Conservation (phyloP, 2,329 filamentous ascomycete genomes). For the Hansfordia pulvinata region DNA sequence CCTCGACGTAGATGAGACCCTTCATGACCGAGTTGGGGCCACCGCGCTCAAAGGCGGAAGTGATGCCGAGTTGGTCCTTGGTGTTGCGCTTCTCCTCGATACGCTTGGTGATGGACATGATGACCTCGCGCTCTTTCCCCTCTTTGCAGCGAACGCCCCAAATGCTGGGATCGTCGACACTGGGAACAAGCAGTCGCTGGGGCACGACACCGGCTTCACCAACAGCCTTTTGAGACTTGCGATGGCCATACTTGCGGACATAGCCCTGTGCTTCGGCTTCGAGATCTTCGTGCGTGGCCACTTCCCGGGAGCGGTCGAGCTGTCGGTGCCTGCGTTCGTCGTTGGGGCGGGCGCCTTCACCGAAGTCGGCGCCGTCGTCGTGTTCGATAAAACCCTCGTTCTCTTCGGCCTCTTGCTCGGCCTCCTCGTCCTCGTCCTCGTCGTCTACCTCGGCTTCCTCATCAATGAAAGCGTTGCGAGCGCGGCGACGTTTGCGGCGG, state of each 20-base stretch:
- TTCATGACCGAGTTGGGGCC: constrained; percentile 68
- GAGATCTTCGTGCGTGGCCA: constrained; percentile 77
- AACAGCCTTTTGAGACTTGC: constrained; percentile 48
- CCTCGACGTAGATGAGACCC: constrained; percentile 92
- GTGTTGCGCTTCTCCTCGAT: constrained; percentile 68
- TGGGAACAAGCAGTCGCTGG: constrained; percentile 76
- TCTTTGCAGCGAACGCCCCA: constrained; percentile 90
- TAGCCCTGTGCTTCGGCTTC: constrained; percentile 84
- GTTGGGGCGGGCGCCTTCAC: constrained; percentile 64
- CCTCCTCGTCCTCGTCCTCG: constrained; percentile 76
- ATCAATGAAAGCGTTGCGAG: constrained; percentile 83
- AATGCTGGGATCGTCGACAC: constrained; percentile 89
- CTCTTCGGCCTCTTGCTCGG: constrained; percentile 78
- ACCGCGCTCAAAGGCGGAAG: constrained; percentile 82
- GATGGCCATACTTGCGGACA: constrained; percentile 77
- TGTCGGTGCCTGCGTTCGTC: constrained; percentile 91
- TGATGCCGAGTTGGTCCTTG: constrained; percentile 72
- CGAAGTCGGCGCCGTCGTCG: constrained; percentile 80
- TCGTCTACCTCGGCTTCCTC: constrained; percentile 97
- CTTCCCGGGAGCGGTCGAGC: constrained; percentile 81
- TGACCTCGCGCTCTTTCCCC: constrained; percentile 86
- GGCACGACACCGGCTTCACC: constrained; percentile 67
- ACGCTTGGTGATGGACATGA: constrained; percentile 78
- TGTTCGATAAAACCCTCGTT: constrained; percentile 78
- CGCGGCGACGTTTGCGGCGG: constrained; percentile 66